phyloP scores from a whole-genome alignment of 495 filamentous ascomycete genomes.

The Penicillium bialowiezense region DNA sequence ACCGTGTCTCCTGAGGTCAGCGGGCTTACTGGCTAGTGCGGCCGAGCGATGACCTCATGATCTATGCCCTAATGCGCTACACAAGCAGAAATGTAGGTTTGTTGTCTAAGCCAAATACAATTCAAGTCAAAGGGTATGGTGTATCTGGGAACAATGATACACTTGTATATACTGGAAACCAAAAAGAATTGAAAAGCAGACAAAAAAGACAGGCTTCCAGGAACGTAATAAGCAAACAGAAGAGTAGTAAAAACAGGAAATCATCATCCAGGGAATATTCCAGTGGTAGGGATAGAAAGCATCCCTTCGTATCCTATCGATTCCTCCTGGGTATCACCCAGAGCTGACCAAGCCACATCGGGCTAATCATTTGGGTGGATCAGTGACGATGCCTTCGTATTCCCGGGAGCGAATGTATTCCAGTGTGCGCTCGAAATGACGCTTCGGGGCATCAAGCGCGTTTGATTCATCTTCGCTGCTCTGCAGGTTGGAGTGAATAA shows the following conservation, averaged over 20 bases:
- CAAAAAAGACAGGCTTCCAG: conserved; percentile 21
- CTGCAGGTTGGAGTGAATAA: conserved; percentile 93
- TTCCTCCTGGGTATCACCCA: not conserved
- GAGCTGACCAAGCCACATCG: not conserved
- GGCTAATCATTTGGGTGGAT: conserved; percentile 50
- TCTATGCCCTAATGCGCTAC: too few species aligned
- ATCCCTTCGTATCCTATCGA: conserved; percentile 2
- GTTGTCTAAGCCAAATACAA: conserved; percentile 2
- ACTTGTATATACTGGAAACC: conserved; percentile 33
- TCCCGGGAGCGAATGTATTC: conserved; percentile 89
- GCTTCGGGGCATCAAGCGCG: conserved; percentile 78
- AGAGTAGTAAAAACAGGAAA: conserved; percentile 7
- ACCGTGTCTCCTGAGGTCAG: too few species aligned
- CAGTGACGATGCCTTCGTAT: conserved; percentile 85
- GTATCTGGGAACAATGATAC: conserved; percentile 29
- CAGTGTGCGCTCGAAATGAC: conserved; percentile 90
- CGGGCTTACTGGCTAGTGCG: too few species aligned
- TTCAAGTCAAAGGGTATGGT: conserved; percentile 25
- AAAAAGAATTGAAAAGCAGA: conserved; percentile 4
- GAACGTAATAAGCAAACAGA: conserved; percentile 11
- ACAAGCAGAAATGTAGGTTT: too few species aligned
- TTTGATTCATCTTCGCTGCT: conserved; percentile 69
- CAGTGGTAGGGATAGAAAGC: conserved; percentile 5
- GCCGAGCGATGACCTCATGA: too few species aligned
- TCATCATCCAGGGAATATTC: too few species aligned